phyloP scores from a whole-genome alignment of 805 yeast genomes.

The Starmerella cellae region DNA sequence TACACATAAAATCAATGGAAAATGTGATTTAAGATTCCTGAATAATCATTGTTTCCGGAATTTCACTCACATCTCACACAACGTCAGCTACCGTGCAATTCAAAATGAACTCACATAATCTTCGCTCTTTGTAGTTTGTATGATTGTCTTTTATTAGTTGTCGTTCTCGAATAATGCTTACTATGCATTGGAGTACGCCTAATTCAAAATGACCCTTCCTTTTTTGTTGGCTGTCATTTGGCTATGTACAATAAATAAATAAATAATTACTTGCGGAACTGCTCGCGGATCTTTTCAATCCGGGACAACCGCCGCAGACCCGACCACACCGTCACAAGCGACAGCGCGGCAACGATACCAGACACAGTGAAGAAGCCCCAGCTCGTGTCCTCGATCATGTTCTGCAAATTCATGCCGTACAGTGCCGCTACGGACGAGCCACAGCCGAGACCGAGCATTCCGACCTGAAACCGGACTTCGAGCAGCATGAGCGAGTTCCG shows the following conservation, averaged over 20 bases:
- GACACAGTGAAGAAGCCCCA: constrained; percentile 50
- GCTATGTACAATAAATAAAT: neutral
- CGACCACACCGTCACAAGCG: constrained; percentile 36
- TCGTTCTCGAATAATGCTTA: too few relatives aligned
- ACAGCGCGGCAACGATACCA: constrained; percentile 34
- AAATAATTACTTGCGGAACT: neutral
- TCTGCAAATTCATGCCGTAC: constrained; percentile 92
- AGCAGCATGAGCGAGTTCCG: constrained; percentile 84
- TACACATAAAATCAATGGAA: too few relatives aligned
- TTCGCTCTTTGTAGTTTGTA: neutral
- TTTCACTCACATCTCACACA: too few relatives aligned
- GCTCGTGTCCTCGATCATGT: constrained; percentile 72
- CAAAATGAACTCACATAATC: too few relatives aligned
- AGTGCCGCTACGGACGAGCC: constrained; percentile 71
- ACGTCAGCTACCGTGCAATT: too few relatives aligned
- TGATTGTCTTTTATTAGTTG: too few relatives aligned
- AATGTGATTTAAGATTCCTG: too few relatives aligned
- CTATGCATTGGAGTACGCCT: too few relatives aligned
- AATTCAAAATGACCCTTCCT: too few relatives aligned
- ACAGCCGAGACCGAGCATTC: constrained; percentile 67
- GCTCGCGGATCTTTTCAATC: constrained; percentile 26
- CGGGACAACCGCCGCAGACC: constrained; percentile 47
- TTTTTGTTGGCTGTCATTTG: too few relatives aligned
- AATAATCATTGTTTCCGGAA: too few relatives aligned
- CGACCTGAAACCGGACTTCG: constrained; percentile 71